A percentile compares a stretch with the other conserved stretches of the same genome.
phyloP scores from a whole-genome alignment of 2,329 filamentous ascomycete species.

The Epichloe gansuensis region DNA sequence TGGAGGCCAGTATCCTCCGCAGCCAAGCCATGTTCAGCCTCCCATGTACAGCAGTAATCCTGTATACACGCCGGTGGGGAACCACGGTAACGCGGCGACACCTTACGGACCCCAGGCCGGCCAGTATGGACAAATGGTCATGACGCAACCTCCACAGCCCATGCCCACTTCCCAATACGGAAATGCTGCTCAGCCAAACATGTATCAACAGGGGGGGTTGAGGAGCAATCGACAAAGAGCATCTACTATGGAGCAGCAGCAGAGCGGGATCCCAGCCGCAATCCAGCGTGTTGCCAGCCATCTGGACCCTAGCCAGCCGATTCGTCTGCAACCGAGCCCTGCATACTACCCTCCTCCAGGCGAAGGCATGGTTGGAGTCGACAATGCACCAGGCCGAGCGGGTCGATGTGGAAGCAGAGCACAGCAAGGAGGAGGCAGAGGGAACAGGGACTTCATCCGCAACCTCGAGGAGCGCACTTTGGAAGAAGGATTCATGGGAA shows the following conservation, averaged over 20 bases:
- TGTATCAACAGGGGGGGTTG: slow-evolving; percentile 54
- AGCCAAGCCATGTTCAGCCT: slow-evolving; percentile 36
- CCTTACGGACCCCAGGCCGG: slow-evolving; percentile 64
- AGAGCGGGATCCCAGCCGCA: slow-evolving; percentile 80
- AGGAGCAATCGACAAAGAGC: slow-evolving; percentile 75
- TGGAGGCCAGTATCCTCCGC: slow-evolving; percentile 31
- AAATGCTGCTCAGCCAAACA: slow-evolving; percentile 34
- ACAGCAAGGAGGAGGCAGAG: slow-evolving; percentile 43
- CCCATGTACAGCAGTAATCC: slow-evolving; percentile 73
- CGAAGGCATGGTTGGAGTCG: slow-evolving; percentile 60
- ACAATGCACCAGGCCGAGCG: slow-evolving; percentile 42
- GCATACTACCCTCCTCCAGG: slow-evolving; percentile 92
- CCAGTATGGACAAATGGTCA: slow-evolving; percentile 60
- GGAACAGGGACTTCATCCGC: slow-evolving; percentile 80
- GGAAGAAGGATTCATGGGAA: slow-evolving; percentile 77
- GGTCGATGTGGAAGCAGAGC: slow-evolving; percentile 66
- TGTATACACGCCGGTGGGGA: slow-evolving; percentile 55
- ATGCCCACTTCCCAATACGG: slow-evolving; percentile 53
- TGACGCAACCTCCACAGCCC: slow-evolving; percentile 54
- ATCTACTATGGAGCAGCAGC: slow-evolving; percentile 91
- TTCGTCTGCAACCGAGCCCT: slow-evolving; percentile 85
- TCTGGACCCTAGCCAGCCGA: slow-evolving; percentile 86
- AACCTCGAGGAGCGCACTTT: slow-evolving; percentile 88
- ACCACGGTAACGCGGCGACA: slow-evolving; percentile 42
- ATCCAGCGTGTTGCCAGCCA: slow-evolving; percentile 94